phyloP scores from a whole-genome alignment of 1,139 yeast genomes.

The Hyphopichia khmerensis region DNA sequence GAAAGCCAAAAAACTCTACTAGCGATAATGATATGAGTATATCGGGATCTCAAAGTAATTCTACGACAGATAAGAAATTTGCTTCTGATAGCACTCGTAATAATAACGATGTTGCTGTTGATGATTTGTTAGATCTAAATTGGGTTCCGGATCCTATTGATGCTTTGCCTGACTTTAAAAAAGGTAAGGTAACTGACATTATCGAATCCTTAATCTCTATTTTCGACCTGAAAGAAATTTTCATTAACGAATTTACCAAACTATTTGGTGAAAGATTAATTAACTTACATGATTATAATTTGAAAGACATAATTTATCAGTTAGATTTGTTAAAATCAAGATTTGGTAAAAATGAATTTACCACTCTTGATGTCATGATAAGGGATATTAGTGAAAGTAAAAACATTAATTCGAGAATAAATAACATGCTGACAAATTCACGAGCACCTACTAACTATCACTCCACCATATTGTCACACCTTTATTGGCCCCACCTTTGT shows the following conservation, averaged over 20 bases:
- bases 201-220: slow-evolving; percentile 73
- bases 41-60: not conserved
- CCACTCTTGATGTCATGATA: slow-evolving; percentile 81
- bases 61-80: not conserved
- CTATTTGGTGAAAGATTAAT: slow-evolving; percentile 66
- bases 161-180: slow-evolving; percentile 81
- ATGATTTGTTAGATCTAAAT: slow-evolving; percentile 46
- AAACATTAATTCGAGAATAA: slow-evolving; percentile 29
- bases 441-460: slow-evolving; percentile 16
- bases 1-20: slow-evolving; percentile 15
- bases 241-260: slow-evolving; percentile 68
- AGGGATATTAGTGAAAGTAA: slow-evolving; percentile 65
- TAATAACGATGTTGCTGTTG: slow-evolving; percentile 13
- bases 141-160: slow-evolving; percentile 96
- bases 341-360: slow-evolving; percentile 67
- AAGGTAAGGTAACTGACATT: slow-evolving; percentile 62
- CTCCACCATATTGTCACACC: slow-evolving; percentile 42
- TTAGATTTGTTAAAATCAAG: slow-evolving; percentile 58
- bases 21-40: slow-evolving; percentile 13
- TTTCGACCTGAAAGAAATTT: slow-evolving; percentile 74
- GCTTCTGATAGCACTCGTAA: not conserved
- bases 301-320: slow-evolving; percentile 38
- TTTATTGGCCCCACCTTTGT: slow-evolving; percentile 53
- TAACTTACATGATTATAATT: slow-evolving; percentile 43
- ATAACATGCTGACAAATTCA: slow-evolving; percentile 12